Conservation (phyloP, 176 grass and related monocot genomes). For the Carex littledalei region DNA sequence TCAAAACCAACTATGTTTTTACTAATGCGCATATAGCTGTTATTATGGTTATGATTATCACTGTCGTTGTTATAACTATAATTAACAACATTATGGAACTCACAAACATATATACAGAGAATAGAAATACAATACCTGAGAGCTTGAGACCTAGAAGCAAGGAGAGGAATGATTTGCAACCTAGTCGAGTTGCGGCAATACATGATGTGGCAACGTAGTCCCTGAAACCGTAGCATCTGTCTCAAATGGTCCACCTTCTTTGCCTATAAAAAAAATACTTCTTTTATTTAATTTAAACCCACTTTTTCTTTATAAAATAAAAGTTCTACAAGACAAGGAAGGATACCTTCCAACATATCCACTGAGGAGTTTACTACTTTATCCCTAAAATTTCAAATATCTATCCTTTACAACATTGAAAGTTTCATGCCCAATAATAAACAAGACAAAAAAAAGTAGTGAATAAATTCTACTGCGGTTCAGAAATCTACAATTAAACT, state of each 20-base stretch:
- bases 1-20: not conserved
- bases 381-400: not conserved
- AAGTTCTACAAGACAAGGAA: not conserved
- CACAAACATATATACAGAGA: not conserved
- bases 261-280: conserved; percentile 26
- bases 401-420: not conserved
- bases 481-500: not conserved
- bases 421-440: not conserved
- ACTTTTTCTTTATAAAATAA: not conserved
- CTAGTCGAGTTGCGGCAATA: conserved; percentile 82
- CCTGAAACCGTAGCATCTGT: conserved; percentile 77
- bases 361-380: not conserved
- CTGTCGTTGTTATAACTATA: not conserved
- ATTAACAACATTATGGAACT: not conserved
- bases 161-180: conserved; percentile 77
- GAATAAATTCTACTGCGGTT: not conserved
- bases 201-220: conserved; percentile 82
- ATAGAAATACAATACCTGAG: conserved; percentile 51
- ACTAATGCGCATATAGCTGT: not conserved
- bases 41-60: not conserved
- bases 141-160: conserved; percentile 91
- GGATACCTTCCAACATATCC: not conserved
- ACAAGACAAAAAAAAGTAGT: not conserved
- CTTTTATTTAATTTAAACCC: not conserved
- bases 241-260: conserved; percentile 61